These are phyloP conservation scores for Sarcomyxa edulis DNA, from an alignment of 768 basidiomycete species.

Conservation along the genomic window DNA sequence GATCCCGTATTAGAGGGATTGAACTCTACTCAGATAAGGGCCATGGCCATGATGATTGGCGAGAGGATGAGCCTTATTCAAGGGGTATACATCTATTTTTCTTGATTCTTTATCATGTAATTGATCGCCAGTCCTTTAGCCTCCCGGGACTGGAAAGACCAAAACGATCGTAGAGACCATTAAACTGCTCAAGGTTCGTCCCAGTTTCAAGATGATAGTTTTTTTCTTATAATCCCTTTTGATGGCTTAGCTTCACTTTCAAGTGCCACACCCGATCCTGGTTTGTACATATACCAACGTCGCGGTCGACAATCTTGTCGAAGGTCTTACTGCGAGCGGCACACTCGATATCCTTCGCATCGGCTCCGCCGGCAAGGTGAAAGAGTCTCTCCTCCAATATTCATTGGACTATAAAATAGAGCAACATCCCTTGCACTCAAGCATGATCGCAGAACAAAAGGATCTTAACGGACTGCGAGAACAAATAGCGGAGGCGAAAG, in stretches of 20 bases:
- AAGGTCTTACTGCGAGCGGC: slow-evolving; percentile 56
- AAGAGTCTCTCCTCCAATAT: slow-evolving; percentile 45
- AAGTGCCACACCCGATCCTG: slow-evolving; percentile 77
- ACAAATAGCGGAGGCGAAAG: too few species aligned
- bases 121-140: slow-evolving; percentile 49
- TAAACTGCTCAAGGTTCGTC: slow-evolving; percentile 65
- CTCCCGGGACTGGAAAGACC: slow-evolving; percentile 92
- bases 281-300: slow-evolving; percentile 95
- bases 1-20: slow-evolving; percentile 66
- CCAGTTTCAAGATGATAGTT: not conserved
- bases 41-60: slow-evolving; percentile 84
- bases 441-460: slow-evolving; percentile 27
- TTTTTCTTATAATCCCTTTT: not conserved
- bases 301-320: slow-evolving; percentile 87
- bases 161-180: slow-evolving; percentile 86
- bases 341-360: slow-evolving; percentile 69
- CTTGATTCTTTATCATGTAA: slow-evolving; percentile 1
- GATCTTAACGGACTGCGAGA: slow-evolving; percentile 16
- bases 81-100: slow-evolving; percentile 58
- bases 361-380: slow-evolving; percentile 59
- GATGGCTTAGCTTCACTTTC: slow-evolving; percentile 57
- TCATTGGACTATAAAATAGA: slow-evolving; percentile 63
- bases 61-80: slow-evolving; percentile 78
- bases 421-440: slow-evolving; percentile 56
- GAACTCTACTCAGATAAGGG: slow-evolving; percentile 74